Base-by-base conservation (phyloP, 345 rosid species). In the Eucalyptus leucophloia region DNA sequence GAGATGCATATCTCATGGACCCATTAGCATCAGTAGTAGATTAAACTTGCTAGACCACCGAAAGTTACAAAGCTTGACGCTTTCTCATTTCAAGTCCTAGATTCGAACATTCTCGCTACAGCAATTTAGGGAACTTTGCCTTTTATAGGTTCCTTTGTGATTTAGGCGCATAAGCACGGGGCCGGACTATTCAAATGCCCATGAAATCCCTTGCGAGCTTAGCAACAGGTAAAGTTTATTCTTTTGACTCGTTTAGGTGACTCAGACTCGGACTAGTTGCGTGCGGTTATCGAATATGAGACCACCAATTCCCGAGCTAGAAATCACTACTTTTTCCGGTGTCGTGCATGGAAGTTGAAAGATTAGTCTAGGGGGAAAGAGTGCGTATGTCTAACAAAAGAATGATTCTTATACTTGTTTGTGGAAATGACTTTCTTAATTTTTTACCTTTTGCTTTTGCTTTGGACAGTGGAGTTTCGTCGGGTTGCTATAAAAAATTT, bases 251-350 rank as follows among this genome's bases (percentile, higher is more conserved):
- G 3, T 37, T 12, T 3, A 11, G 9, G 8, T 77, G 8, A 77
- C 5, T 12, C 28, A 1, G 9, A 23, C 1, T 21, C 3, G 2
- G 3, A 37, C 23, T 1, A 21, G 3, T 77, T 11, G 82, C 7
- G 15, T 23, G 15, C 4, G 8, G 4, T 44, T 37, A 72, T 34
- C 14, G 4, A 37, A 72, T 72, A 10, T 5, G 26, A 72, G 8
- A 19, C 2, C 14, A 12, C 13, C 19, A 10, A 72, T 72, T 72
- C 28, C 2, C 6, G 5, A 72, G 13, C 28, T 42, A 4, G 26
- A 19, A 72, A 21, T 19, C 34, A 34, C 15, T 72, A 5, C 3
- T 72, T 37, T 12, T 37, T 72, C 24, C 42, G 2, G 28, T 19
- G 28, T 23, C 0, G 15, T 5, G 28, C 45, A 1, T 72, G 23